Conservation (phyloP, 345 rosid genomes). For the Gossypium bickii region DNA sequence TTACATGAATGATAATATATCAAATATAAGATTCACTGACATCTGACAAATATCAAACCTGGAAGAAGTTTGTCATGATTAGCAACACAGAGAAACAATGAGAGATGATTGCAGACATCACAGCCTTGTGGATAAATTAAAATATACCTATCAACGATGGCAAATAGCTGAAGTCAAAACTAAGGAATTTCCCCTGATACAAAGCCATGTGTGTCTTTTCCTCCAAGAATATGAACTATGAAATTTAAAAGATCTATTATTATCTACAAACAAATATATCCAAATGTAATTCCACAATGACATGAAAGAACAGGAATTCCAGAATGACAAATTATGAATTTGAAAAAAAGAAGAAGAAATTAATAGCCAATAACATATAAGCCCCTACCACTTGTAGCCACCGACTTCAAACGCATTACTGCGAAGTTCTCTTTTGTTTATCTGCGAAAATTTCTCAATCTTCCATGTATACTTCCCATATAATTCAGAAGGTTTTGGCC, state of each 20-base stretch:
- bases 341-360: slow-evolving; percentile 4
- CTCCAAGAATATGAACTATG: not conserved
- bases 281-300: not conserved
- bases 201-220: too few species aligned
- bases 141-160: slow-evolving; percentile 60
- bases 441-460: slow-evolving; percentile 83
- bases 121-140: slow-evolving; percentile 87
- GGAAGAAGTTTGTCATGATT: slow-evolving; percentile 93
- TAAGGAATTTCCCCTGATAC: not conserved
- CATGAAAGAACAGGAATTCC: not conserved
- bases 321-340: not conserved
- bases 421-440: slow-evolving; percentile 73
- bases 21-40: not conserved
- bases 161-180: slow-evolving; percentile 12
- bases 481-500: slow-evolving; percentile 68
- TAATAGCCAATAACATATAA: slow-evolving; percentile 17
- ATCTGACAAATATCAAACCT: slow-evolving; percentile 41
- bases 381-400: slow-evolving; percentile 81
- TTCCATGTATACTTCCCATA: slow-evolving; percentile 81
- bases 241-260: not conserved
- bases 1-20: not conserved
- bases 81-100: slow-evolving; percentile 89
- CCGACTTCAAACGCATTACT: slow-evolving; percentile 80
- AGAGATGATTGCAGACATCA: slow-evolving; percentile 88
- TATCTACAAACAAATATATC: not conserved